Conservation (phyloP, 164 flowering plant genomes). For the Magnolia changhungtana region DNA sequence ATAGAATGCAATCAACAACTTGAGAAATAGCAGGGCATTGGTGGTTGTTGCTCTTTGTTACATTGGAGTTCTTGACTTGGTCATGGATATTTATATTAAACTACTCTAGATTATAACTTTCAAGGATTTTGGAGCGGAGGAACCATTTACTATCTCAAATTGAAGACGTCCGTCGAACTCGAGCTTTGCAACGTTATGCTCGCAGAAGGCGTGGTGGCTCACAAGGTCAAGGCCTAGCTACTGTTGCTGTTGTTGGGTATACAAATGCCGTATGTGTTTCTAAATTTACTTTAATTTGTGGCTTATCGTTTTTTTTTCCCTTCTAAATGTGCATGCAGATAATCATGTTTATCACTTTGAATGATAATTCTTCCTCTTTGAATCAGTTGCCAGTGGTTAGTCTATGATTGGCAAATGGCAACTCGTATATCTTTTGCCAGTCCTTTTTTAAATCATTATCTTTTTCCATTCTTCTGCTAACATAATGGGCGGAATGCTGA, state of each 20-base stretch:
- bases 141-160: conserved; percentile 57
- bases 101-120: conserved; percentile 1
- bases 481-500: background rate
- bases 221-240: conserved; percentile 58
- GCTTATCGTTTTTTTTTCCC: background rate
- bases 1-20: no score
- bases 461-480: background rate
- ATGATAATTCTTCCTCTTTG: background rate
- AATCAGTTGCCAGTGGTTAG: background rate
- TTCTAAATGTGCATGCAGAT: background rate
- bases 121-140: conserved; percentile 78
- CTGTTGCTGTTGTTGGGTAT: conserved; percentile 96
- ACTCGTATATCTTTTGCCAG: background rate
- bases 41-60: background rate
- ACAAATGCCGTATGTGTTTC: conserved; percentile 89
- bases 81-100: background rate
- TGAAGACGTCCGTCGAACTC: conserved; percentile 86
- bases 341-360: background rate
- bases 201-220: conserved; percentile 73
- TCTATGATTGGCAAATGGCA: background rate
- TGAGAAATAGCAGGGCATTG: background rate
- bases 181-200: conserved; percentile 88
- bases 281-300: background rate
- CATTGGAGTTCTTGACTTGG: background rate
- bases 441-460: no score